Base-by-base conservation (phyloP, 352 stramenopile genomes). In the Peronospora tabacina region DNA sequence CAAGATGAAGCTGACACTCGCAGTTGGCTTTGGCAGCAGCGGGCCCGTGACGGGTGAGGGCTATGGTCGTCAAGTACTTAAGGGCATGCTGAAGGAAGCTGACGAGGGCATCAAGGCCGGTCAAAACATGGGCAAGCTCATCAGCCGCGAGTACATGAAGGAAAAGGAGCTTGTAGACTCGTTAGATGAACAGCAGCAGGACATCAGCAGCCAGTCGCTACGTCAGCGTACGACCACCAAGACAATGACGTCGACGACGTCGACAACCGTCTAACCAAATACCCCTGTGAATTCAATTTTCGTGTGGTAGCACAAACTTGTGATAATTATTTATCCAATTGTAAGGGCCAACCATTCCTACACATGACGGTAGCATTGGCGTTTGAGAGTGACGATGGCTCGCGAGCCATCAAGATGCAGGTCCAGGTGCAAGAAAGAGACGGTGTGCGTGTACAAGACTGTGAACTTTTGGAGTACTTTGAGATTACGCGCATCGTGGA, bases 1-100 rank as follows among this genome's bases (percentile, higher is more conserved):
- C 15, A 88, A 89, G 62, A 73, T 92, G 61, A 87, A 87, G 64
- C 54, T 92, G 49, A 92, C 81, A 48, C 70, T 92, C 8, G 81
- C 75, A 4, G 76, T 92, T 22, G 81, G 81, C n/a, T 92, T 92
- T 47, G 81, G 78, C 24, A 78, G 64, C 55, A 90, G 76, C 28
- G 76, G 72, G 0, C 82, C 82, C 1, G 67, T 92, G 9, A 77
- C 82, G 5, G 76, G 66, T 36, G 82, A 90, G 42, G 78, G 81
- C 0, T 90, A 90, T 44, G 79, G 78, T 5, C 66, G 67, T 11
- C 64, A 76, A 13, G 82, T 92, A 36, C 58, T 92, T 17, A 66
- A 74, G 41, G 56, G 57, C 16, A 92, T 92, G 82, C 41, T 87
- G 15, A 50, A 67, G 15, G 82, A 92, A 40, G 82, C 78, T 3